A percentile compares a stretch with the other conserved stretches of the same genome.
These are phyloP conservation scores for Eucalyptus coolabah DNA, from an alignment of 345 rosid genomes.

Conservation along the genomic window DNA sequence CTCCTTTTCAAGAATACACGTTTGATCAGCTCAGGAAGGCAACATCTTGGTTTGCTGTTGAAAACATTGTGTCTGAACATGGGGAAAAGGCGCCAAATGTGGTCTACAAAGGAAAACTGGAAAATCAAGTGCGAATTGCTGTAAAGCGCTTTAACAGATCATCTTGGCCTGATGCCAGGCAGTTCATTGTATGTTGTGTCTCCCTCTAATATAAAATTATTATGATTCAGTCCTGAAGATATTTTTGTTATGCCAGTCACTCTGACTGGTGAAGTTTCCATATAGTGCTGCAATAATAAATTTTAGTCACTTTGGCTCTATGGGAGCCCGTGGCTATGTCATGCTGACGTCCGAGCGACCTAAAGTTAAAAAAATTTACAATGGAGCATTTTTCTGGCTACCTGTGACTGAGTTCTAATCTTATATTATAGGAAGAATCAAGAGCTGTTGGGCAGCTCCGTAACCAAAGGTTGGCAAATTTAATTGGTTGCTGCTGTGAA, in stretches of 20 bases:
- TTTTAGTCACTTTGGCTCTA: background rate
- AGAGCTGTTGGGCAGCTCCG: slow-evolving; percentile 36
- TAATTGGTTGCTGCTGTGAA: slow-evolving; percentile 36
- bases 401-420: background rate
- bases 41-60: slow-evolving; percentile 27
- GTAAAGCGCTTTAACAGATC: slow-evolving; percentile 31
- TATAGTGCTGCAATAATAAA: background rate
- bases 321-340: background rate
- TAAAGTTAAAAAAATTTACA: background rate
- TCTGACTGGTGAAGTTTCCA: background rate
- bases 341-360: background rate
- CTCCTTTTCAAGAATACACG: slow-evolving; percentile 14
- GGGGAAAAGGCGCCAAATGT: slow-evolving; percentile 37
- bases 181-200: slow-evolving; percentile 12
- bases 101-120: slow-evolving; percentile 31
- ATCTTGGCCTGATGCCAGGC: slow-evolving; percentile 32
- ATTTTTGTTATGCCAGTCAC: background rate
- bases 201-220: background rate
- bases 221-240: background rate
- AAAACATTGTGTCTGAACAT: slow-evolving; percentile 36
- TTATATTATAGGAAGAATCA: slow-evolving; percentile 24
- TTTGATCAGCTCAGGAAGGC: slow-evolving; percentile 26
- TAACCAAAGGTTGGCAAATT: slow-evolving; percentile 26
- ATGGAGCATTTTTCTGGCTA: background rate
- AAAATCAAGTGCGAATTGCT: slow-evolving; percentile 22